Evolutionary conservation across 352 stramenopile species (phyloP).

Genomic region (Peronosclerospora sorghi): DNA sequence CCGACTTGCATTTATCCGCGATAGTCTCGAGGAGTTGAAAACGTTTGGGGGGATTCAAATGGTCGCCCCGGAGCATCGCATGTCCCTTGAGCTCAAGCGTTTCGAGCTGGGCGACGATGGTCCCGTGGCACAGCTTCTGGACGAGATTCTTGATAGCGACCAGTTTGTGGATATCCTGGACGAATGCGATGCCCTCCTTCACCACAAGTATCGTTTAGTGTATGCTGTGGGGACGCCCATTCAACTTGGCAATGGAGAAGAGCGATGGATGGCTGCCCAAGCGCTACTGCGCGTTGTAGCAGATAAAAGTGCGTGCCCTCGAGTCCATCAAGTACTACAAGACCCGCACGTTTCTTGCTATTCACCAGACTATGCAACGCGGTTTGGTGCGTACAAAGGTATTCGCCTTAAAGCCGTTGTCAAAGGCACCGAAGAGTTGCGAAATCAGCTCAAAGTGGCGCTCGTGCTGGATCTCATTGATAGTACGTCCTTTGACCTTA

Average conservation of each 20-base stretch:
- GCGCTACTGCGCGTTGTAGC: conserved; percentile 23
- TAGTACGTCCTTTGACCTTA: conserved; percentile 49
- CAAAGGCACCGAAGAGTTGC: conserved; percentile 6
- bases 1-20: conserved; percentile 20
- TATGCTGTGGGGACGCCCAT: conserved; percentile 40
- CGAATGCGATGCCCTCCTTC: no score
- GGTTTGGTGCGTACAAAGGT: conserved; percentile 30
- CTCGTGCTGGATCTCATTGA: no score
- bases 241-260: conserved; percentile 34
- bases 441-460: conserved; percentile 22
- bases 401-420: conserved; percentile 26
- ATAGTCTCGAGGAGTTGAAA: conserved; percentile 30
- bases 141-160: conserved; percentile 33
- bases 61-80: conserved; percentile 75
- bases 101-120: conserved; percentile 5
- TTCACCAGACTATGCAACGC: conserved; percentile 24
- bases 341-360: conserved; percentile 23
- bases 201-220: no score
- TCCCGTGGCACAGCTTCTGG: conserved; percentile 8
- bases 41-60: conserved; percentile 41
- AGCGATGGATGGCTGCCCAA: no score
- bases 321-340: conserved; percentile 28
- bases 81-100: conserved; percentile 83
- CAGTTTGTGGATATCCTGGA: no score
- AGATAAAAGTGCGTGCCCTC: not conserved